Evolutionary conservation across 1,139 yeast genomes (phyloP).

Genomic region (Pichia sp.): DNA sequence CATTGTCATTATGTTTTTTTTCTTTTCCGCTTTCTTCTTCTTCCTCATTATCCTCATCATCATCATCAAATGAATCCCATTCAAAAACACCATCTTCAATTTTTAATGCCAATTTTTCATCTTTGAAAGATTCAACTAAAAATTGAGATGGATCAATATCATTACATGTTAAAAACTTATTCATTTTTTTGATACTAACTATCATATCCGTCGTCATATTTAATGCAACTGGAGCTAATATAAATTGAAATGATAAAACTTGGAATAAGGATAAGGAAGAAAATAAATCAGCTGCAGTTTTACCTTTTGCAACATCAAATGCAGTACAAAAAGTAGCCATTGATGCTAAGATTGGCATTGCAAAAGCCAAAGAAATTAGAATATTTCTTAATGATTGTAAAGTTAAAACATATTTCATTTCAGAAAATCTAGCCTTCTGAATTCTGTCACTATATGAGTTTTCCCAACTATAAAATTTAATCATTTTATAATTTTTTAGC

Average conservation of each 20-base stretch:
- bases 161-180: conserved; percentile 30
- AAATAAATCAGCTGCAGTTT: conserved; percentile 67
- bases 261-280: conserved; percentile 75
- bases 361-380: conserved; percentile 39
- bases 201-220: conserved; percentile 43
- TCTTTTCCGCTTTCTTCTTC: neutral
- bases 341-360: conserved; percentile 40
- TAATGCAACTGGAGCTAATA: conserved; percentile 61
- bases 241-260: conserved; percentile 43
- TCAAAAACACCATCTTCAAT: conserved; percentile 36
- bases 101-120: conserved; percentile 28
- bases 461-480: conserved; percentile 49
- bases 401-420: conserved; percentile 36
- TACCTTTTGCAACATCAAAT: conserved; percentile 45
- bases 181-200: conserved; percentile 39
- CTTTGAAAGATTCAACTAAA: conserved; percentile 9
- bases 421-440: conserved; percentile 35
- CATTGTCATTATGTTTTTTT: neutral
- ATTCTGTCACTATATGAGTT: conserved; percentile 38
- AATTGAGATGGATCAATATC: conserved; percentile 17
- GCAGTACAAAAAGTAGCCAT: conserved; percentile 64
- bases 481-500: conserved; percentile 40
- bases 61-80: conserved; percentile 40
- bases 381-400: conserved; percentile 40
- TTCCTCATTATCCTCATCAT: conserved; percentile 17